phyloP scores from a whole-genome alignment of 495 filamentous ascomycete genomes.

The Aspergillus wentii region DNA sequence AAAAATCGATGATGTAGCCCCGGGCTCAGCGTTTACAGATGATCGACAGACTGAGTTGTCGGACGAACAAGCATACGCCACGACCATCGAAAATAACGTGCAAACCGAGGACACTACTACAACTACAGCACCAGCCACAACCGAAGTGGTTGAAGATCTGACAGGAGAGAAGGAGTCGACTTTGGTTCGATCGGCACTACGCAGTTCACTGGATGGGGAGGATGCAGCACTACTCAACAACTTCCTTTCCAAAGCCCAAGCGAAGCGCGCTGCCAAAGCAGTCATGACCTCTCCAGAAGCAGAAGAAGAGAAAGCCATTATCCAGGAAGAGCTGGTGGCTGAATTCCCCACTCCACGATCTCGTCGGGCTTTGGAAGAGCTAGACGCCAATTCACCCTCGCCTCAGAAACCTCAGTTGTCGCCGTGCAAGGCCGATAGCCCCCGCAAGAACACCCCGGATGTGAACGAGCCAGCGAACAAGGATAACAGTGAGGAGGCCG shows the following conservation, averaged over 20 bases:
- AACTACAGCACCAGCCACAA: slow-evolving; percentile 6
- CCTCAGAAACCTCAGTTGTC: slow-evolving; percentile 35
- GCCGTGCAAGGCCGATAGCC: slow-evolving; percentile 21
- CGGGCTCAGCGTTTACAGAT: slow-evolving; percentile 9
- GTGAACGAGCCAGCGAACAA: slow-evolving; percentile 14
- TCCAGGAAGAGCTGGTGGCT: slow-evolving; percentile 16
- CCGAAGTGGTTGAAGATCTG: slow-evolving; percentile 17
- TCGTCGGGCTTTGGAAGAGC: slow-evolving; percentile 46
- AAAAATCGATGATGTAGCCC: neutral
- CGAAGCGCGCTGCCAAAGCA: slow-evolving; percentile 52
- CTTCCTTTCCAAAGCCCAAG: slow-evolving; percentile 56
- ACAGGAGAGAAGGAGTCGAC: slow-evolving; percentile 31
- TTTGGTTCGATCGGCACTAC: slow-evolving; percentile 36
- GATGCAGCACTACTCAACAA: slow-evolving; percentile 57
- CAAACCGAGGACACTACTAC: slow-evolving; percentile 1
- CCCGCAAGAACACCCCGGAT: slow-evolving; percentile 3
- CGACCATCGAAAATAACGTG: slow-evolving; percentile 4
- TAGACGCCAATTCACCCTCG: slow-evolving; percentile 52
- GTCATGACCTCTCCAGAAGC: slow-evolving; percentile 21
- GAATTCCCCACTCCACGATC: slow-evolving; percentile 33
- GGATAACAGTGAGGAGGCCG: slow-evolving; percentile 12
- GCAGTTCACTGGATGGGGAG: slow-evolving; percentile 45
- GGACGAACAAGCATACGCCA: slow-evolving; percentile 2
- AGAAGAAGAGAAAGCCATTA: slow-evolving; percentile 13
- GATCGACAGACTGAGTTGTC: slow-evolving; percentile 5